Evolutionary conservation across 352 stramenopile genomes (phyloP).

Genomic region (Pythium folliculosum): DNA sequence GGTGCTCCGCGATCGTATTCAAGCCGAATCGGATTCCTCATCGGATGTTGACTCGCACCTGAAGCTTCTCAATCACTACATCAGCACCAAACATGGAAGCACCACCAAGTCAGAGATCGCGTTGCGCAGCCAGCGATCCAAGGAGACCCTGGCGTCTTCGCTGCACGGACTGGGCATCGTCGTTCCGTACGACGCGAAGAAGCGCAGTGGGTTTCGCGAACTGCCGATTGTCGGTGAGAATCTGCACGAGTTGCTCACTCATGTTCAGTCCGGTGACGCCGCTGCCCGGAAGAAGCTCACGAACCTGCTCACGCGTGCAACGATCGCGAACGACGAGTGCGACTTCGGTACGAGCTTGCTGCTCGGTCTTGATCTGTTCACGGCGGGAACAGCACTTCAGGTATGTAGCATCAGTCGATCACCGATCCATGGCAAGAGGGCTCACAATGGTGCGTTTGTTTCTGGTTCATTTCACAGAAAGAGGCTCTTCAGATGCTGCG

Average conservation of each 20-base stretch:
- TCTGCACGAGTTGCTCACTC: constrained; percentile 37
- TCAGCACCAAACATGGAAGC: background rate
- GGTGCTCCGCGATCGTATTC: constrained; percentile 31
- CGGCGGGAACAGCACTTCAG: constrained; percentile 39
- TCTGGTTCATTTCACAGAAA: constrained; percentile 35
- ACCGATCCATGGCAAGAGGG: background rate
- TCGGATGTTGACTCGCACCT: background rate
- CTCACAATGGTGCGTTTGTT: too few species aligned
- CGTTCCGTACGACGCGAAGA: constrained; percentile 51
- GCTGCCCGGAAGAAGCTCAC: constrained; percentile 39
- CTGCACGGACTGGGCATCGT: constrained; percentile 54
- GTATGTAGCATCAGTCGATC: constrained; percentile 18
- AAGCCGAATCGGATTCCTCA: background rate
- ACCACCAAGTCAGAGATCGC: constrained; percentile 13
- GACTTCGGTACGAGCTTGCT: constrained; percentile 68
- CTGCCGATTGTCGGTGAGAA: constrained; percentile 39
- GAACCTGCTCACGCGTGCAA: constrained; percentile 61
- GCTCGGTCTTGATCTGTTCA: constrained; percentile 66
- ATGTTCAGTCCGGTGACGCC: constrained; percentile 24
- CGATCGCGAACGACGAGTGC: constrained; percentile 70
- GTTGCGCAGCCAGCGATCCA: constrained; percentile 34
- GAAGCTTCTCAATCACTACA: constrained; percentile 1
- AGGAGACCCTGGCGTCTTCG: constrained; percentile 36
- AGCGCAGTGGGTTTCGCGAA: constrained; percentile 54
- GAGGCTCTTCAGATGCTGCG: constrained; percentile 48